These are phyloP conservation scores for Talaromyces stipitatus DNA, from an alignment of 495 filamentous ascomycete species.

Conservation along the genomic window DNA sequence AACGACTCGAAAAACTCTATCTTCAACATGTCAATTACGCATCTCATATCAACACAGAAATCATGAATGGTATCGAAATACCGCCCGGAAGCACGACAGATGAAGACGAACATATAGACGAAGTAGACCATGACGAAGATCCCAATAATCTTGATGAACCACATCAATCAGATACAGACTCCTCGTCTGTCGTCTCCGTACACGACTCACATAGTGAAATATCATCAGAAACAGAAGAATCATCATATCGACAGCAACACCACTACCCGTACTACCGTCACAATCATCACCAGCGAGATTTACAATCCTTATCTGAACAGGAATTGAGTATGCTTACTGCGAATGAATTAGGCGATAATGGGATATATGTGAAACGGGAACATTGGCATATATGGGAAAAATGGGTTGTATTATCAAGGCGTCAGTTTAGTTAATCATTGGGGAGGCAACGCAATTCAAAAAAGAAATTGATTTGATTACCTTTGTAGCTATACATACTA, in stretches of 20 bases:
- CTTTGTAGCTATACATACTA: not conserved
- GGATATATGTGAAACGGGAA: conserved; percentile 37
- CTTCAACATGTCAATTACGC: conserved; percentile 56
- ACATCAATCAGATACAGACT: conserved; percentile 7
- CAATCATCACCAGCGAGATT: not conserved
- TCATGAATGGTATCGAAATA: conserved; percentile 16
- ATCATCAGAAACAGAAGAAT: conserved; percentile 3
- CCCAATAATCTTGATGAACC: conserved; percentile 13
- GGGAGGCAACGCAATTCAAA: no score
- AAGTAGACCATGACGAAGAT: not conserved
- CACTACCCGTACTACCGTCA: conserved; percentile 5
- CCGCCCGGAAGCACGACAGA: conserved; percentile 12
- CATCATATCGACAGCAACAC: conserved; percentile 9
- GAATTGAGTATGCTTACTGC: conserved; percentile 19
- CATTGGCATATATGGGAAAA: conserved; percentile 57
- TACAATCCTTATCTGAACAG: conserved; percentile 9
- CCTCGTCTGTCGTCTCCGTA: not conserved
- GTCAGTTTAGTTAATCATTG: not conserved
- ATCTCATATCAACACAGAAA: conserved; percentile 41
- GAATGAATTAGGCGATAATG: conserved; percentile 54
- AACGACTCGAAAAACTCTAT: conserved; percentile 50
- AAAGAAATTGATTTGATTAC: no score
- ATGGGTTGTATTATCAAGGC: conserved; percentile 41
- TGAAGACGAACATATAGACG: conserved; percentile 4
- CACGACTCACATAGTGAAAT: conserved; percentile 3